Percentiles rank a stretch among this genome's conserved stretches.
These are phyloP conservation scores for Phylloporus rhodoxanthus DNA, from an alignment of 768 basidiomycete genomes.

Conservation along the genomic window DNA sequence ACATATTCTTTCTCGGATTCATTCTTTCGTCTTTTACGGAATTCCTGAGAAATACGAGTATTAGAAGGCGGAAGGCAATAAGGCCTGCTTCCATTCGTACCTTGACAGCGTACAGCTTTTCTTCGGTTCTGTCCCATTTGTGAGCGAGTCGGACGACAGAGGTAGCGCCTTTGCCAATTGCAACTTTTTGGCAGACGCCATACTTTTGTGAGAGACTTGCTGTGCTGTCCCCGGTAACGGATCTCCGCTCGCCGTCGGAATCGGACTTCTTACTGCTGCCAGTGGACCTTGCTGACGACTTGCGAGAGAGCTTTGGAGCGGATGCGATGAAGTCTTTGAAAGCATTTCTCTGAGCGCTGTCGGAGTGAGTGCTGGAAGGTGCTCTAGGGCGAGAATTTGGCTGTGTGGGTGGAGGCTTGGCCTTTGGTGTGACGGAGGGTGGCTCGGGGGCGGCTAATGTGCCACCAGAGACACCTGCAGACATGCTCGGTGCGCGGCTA, in stretches of 20 bases:
- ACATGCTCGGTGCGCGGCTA: conserved; percentile 36
- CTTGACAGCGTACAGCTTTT: conserved; percentile 98
- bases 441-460: conserved; percentile 29
- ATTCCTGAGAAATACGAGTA: conserved; percentile 59
- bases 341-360: conserved; percentile 68
- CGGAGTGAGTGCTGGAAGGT: conserved; percentile 44
- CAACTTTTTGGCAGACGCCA: conserved; percentile 92
- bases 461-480: conserved; percentile 35
- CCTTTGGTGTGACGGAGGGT: conserved; percentile 19
- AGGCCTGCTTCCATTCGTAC: conserved; percentile 38
- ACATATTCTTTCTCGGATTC: conserved; percentile 99
- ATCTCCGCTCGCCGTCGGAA: conserved; percentile 48
- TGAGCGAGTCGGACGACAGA: conserved; percentile 94
- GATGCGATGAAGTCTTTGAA: conserved; percentile 73
- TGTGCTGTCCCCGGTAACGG: conserved; percentile 46
- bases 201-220: conserved; percentile 80
- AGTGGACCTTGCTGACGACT: conserved; percentile 65
- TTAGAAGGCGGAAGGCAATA: neutral
- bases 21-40: conserved; percentile 95
- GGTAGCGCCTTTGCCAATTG: conserved; percentile 98
- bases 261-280: conserved; percentile 61
- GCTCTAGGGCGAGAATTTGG: conserved; percentile 31
- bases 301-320: conserved; percentile 71
- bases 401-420: conserved; percentile 14
- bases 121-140: conserved; percentile 96